Conservation (phyloP, 2,329 filamentous ascomycete genomes). For the Pseudocercospora ulei region DNA sequence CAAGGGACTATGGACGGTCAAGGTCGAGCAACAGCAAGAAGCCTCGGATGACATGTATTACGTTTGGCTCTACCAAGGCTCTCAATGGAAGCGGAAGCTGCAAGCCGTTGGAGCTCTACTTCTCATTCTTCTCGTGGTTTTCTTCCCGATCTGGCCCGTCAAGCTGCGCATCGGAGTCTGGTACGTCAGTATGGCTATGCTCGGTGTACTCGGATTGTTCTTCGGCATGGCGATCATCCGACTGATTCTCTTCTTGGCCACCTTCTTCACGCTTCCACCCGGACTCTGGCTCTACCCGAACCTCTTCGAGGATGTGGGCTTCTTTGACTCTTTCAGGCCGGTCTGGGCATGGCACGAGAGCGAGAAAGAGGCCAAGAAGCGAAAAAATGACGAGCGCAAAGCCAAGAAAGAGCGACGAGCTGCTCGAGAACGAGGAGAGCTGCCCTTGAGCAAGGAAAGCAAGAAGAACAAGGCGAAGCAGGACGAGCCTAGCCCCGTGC, state of each 20-base stretch:
- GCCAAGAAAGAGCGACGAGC: conserved; percentile 31
- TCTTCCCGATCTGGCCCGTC: conserved; percentile 94
- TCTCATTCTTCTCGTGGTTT: conserved; percentile 75
- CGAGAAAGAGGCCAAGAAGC: conserved; percentile 33
- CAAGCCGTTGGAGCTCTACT: conserved; percentile 77
- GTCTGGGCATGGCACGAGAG: conserved; percentile 88
- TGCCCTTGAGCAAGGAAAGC: conserved; percentile 14
- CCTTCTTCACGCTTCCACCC: conserved; percentile 72
- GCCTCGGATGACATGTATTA: conserved; percentile 82
- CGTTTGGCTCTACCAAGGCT: conserved; percentile 89
- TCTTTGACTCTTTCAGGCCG: conserved; percentile 93
- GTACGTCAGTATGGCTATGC: conserved; percentile 90
- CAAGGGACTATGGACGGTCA: conserved; percentile 93
- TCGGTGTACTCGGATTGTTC: conserved; percentile 82
- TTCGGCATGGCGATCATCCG: conserved; percentile 97
- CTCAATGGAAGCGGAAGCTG: conserved; percentile 85
- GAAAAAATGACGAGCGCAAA: conserved; percentile 33
- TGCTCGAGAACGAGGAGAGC: conserved; percentile 27
- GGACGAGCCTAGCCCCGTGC: conserved; percentile 9
- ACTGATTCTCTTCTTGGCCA: conserved; percentile 85
- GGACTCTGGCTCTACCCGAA: conserved; percentile 98
- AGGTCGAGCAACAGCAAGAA: conserved; percentile 93
- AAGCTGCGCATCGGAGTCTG: conserved; percentile 86
- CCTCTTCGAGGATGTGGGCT: conserved; percentile 95
- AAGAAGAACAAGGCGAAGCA: conserved; percentile 19